Conservation (phyloP, 768 basidiomycete genomes). For the Agrocybe pediades region DNA sequence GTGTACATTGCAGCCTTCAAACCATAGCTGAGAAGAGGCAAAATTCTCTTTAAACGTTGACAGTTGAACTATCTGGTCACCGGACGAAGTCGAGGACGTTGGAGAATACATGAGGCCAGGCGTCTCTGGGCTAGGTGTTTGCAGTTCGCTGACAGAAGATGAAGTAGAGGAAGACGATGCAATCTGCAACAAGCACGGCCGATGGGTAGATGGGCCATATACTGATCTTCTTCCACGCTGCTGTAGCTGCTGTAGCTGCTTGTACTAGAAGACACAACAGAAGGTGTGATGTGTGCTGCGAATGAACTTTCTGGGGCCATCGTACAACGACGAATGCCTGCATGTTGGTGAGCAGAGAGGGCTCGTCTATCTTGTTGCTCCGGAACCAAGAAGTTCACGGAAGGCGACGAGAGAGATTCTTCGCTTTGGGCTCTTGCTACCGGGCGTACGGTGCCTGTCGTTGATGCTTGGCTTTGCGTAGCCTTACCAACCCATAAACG, state of each 20-base stretch:
- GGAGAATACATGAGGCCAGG: constrained; percentile 63
- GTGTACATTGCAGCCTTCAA: constrained; percentile 11
- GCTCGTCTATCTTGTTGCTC: constrained; percentile 15
- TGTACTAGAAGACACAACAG: neutral
- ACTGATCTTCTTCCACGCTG: too few species aligned
- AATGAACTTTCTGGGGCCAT: constrained; percentile 42
- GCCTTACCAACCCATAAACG: constrained; percentile 90
- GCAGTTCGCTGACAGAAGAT: constrained; percentile 1
- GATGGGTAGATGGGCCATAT: too few species aligned
- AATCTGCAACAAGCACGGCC: neutral
- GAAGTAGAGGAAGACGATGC: neutral
- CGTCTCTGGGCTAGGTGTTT: constrained; percentile 49
- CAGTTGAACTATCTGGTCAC: constrained; percentile 61
- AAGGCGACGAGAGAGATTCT: constrained; percentile 22
- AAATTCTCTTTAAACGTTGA: constrained; percentile 48
- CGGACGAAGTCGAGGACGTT: constrained; percentile 54
- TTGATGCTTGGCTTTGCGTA: constrained; percentile 22
- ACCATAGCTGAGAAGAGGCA: constrained; percentile 11
- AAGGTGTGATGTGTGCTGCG: neutral
- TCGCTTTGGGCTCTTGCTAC: constrained; percentile 58
- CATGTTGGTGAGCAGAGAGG: neutral
- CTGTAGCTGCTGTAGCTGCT: too few species aligned
- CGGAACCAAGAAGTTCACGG: constrained; percentile 25
- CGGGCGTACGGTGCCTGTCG: constrained; percentile 30
- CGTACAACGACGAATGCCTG: constrained; percentile 35